These are phyloP conservation scores for Leucoagaricus sp. DNA, from an alignment of 1,284 basidiomycete species.

Conservation along the genomic window DNA sequence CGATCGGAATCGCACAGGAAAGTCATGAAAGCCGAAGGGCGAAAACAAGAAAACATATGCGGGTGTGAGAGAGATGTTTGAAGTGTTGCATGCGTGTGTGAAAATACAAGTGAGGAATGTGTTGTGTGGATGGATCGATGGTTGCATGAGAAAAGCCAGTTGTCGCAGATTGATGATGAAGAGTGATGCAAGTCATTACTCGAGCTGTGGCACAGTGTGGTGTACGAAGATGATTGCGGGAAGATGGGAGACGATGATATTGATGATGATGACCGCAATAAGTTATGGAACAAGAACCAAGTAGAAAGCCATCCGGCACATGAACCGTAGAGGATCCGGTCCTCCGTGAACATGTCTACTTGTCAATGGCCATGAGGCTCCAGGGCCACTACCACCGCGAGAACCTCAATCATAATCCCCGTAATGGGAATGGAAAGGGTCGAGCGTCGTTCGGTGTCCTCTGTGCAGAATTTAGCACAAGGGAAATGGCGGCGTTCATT, in stretches of 20 bases:
- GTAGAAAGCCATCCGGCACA: background rate
- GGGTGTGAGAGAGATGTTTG: conserved; percentile 5
- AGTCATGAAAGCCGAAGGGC: background rate
- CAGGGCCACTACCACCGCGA: conserved; percentile 11
- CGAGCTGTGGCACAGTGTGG: background rate
- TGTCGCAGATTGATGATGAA: background rate
- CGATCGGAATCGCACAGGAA: background rate
- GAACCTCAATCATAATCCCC: conserved; percentile 1
- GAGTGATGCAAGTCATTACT: conserved; percentile 6
- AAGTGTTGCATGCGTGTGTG: conserved; percentile 6
- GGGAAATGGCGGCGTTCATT: conserved; percentile 4
- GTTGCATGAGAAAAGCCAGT: conserved; percentile 11
- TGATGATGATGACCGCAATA: conserved; percentile 4
- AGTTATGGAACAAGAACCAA: conserved; percentile 3
- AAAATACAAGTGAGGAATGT: conserved; percentile 10
- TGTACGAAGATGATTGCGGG: background rate
- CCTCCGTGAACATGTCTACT: conserved; percentile 4
- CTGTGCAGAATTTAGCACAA: background rate
- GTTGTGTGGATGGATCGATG: background rate
- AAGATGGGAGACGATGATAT: background rate
- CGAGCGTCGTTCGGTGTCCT: conserved; percentile 5
- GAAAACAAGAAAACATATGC: conserved; percentile 7
- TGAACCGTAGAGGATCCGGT: conserved; percentile 8
- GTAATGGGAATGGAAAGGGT: conserved; percentile 3
- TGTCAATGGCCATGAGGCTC: conserved; percentile 9